Evolutionary conservation across 2,329 filamentous ascomycete species (phyloP), one percentile per base, ranked within the genome.

Genomic region (Penicillium fuscoglaucum): DNA sequence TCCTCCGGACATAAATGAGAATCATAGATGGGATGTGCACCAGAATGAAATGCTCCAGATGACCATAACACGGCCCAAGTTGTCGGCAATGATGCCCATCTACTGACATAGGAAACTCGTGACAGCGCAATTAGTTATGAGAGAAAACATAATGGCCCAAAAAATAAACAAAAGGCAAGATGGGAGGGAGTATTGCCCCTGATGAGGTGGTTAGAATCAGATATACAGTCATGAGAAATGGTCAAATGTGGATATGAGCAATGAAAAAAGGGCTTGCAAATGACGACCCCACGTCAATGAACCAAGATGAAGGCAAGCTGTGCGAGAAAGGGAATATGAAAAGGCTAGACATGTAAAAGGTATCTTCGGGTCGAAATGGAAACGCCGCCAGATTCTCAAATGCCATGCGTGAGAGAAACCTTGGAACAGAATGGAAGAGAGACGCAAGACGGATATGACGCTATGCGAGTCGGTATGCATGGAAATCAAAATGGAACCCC

Each of bases 391-490:
- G 62, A 67, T 66, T 71, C 66, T 70, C 65, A 67, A 69, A 73
- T 74, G 71, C 72, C 71, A 73, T 73, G 70, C 68, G 68, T 65
- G 59, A 67, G 66, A 64, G 52, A 68, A 60, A 69, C 64, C 60
- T 66, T 61, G 61, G 51, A 67, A 69, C 62, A 67, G 61, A 68
- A 66, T 58, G 62, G 60, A 52, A 63, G 40, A 46, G 49, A 61
- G 50, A 59, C 55, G 62, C 55, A 62, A 68, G 66, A 67, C 62
- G 61, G 59, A 63, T 67, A 72, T 72, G 68, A 74, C 67, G 72
- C 72, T 74, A 74, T 74, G 70, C 71, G 69, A 68, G 67, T 65
- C 65, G 64, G 63, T 67, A 72, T 71, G 72, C 70, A 70, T 68
- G 66, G 65, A 66, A 67, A 68, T 68, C 70, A 68, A 60, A 66